These are phyloP conservation scores for Chlorella sorokiniana DNA, from an alignment of 139 green algal genomes.

Conservation along the genomic window DNA sequence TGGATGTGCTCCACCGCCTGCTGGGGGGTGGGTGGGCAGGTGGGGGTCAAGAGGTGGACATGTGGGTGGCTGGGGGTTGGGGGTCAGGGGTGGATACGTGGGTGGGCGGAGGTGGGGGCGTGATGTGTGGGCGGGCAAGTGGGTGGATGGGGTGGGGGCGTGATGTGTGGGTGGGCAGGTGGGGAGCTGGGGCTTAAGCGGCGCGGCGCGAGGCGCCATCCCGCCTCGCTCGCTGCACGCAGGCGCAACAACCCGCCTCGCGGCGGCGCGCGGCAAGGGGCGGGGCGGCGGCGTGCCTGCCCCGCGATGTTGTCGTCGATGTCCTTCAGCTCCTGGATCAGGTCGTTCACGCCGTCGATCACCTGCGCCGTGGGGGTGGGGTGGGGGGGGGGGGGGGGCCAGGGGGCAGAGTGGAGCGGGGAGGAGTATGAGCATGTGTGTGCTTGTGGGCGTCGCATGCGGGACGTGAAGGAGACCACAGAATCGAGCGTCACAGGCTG, in stretches of 20 bases:
- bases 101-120: too few species aligned
- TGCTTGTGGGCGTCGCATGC: too few species aligned
- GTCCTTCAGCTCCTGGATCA: conserved; percentile 93
- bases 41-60: not conserved
- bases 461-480: too few species aligned
- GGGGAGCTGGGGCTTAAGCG: not conserved
- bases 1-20: conserved; percentile 94
- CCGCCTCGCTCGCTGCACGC: too few species aligned
- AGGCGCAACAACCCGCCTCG: too few species aligned
- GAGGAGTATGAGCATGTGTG: too few species aligned
- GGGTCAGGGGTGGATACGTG: too few species aligned
- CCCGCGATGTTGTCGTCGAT: conserved; percentile 80
- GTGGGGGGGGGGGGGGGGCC: too few species aligned
- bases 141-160: not conserved
- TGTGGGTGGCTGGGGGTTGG: not conserved
- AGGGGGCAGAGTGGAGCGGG: too few species aligned
- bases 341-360: conserved; percentile 94
- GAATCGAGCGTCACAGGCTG: too few species aligned
- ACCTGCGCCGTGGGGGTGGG: conserved; percentile 57
- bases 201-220: not conserved
- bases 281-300: conserved; percentile 18
- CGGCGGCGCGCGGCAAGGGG: too few species aligned
- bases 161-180: not conserved
- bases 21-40: not conserved
- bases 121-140: not conserved